Conservation (phyloP, 176 grass and related monocot genomes). For the Pontederia paniculata region DNA sequence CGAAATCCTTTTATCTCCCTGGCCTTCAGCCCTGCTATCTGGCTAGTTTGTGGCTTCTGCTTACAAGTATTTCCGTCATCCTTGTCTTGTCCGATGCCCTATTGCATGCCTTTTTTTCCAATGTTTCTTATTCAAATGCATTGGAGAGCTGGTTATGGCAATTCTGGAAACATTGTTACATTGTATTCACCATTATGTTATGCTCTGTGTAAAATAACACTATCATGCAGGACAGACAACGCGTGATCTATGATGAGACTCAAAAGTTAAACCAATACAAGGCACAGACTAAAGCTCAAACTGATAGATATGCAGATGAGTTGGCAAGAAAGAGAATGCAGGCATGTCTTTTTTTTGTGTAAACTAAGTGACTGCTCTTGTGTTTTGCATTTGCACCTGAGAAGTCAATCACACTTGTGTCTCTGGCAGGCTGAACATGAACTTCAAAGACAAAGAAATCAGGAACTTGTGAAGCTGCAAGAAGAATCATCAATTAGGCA, state of each 20-base stretch:
- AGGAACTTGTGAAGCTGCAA: conserved; percentile 93
- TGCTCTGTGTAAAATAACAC: conserved; percentile 16
- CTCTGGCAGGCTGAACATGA: conserved; percentile 46
- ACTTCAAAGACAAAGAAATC: conserved; percentile 79
- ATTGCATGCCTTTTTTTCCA: too few species aligned
- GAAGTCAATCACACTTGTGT: background rate
- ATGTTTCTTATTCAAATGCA: too few species aligned
- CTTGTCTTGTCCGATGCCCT: too few species aligned
- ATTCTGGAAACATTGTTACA: background rate
- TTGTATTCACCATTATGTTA: background rate
- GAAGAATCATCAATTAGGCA: conserved; percentile 69
- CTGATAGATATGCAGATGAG: background rate
- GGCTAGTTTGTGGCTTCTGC: too few species aligned
- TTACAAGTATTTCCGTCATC: too few species aligned
- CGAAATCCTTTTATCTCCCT: too few species aligned
- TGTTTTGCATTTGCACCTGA: background rate
- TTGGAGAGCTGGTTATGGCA: background rate
- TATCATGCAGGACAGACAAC: conserved; percentile 73
- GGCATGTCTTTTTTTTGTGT: background rate
- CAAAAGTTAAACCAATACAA: conserved; percentile 53
- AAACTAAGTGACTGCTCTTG: background rate
- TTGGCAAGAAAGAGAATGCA: background rate
- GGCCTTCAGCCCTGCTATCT: too few species aligned
- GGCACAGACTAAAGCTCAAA: conserved; percentile 12
- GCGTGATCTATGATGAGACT: conserved; percentile 60